Base-by-base conservation (phyloP, 805 yeast species). In the Saccharomycopsis amapae region DNA sequence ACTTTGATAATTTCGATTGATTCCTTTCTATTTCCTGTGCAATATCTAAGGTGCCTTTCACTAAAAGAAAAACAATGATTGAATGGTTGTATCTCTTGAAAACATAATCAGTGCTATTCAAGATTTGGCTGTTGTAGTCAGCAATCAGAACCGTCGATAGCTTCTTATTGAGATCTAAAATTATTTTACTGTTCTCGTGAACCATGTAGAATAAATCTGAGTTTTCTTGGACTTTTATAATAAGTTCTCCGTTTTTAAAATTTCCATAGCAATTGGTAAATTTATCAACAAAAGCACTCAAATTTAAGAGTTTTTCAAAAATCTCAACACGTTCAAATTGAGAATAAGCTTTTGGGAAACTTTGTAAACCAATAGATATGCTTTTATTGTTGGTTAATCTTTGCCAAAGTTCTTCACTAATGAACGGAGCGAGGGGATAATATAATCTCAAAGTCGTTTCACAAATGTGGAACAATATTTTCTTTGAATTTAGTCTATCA, bases 321-420 rank as follows among this genome's bases (percentile, higher is more conserved):
- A 82, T 89, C 46, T 73, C 68, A 49, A 73, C 79, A 10, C n/a
- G n/a, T n/a, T 32, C 30, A 13, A n/a, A 25, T 17, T 44, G 19
- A 30, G 24, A 37, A 23, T 10, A 7, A 4, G 19, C 15, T 3
- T 24, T 31, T 13, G 51, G 51, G 28, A 26, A 48, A 1, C 22
- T 9, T 32, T 43, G 30, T 5, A 18, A 13, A 9, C 18, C 96
- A 74, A 45, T 70, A 20, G 67, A 66, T 57, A 83, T 95, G 44
- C 79, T 68, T 5, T 76, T 73, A 62, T 95, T 80, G 59, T 83
- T 82, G 56, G 97, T 97, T 59, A 93, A 71, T 67, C 97, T 85
- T 72, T 90, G 98, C 96, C 96, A 90, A 85, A 90, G 78, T 72
- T 90, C 98, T 68, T 90, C 98, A 38, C 97, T 81, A 55, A 90